Evolutionary conservation across 2,329 filamentous ascomycete species (phyloP), one percentile per base, ranked within the genome.

Genomic region (Orbilia quercus): DNA sequence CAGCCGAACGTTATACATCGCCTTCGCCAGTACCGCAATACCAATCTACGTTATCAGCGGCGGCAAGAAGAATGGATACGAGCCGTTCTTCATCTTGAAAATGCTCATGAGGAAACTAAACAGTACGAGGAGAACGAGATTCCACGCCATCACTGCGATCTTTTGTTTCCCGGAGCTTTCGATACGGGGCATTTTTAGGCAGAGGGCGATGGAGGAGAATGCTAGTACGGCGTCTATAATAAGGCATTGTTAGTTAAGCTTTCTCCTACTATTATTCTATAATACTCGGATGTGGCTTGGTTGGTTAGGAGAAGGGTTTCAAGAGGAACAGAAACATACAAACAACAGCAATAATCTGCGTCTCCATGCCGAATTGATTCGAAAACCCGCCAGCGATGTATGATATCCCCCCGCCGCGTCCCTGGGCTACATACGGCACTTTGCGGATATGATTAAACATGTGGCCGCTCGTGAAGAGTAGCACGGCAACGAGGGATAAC

Each of bases 371-470:
- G 78, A 90, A 92, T 80, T 99, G 95, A 80, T 88, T 96, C 81
- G 94, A 92, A 82, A 99, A 99, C 0, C 95, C 94, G 40, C 86
- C 85, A 2, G 94, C 91, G 81, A 99, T 95, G 81, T 98, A 98
- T 79, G 83, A 91, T 75, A 99, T 87, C 3, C 92, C 92, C 16
- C 95, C 95, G 62, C 86, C 88, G 38, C 92, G 91, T 80, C 98
- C 89, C 44, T 90, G 91, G 44, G 88, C 85, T 31, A 98, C 92
- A 78, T 99, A 99, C 1, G 95, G 95, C 1, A 96, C 91, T 81
- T 95, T 94, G 77, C 96, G 88, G 79, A 99, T 99, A 80, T 97
- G 93, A 82, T 98, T 99, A 86, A 96, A 99, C 96, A 99, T 99
- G 82, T 98, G 93, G 40, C 95, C 96, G 78, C 91, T 95, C 50